phyloP scores from a whole-genome alignment of 768 basidiomycete species.

The Postia placenta region DNA sequence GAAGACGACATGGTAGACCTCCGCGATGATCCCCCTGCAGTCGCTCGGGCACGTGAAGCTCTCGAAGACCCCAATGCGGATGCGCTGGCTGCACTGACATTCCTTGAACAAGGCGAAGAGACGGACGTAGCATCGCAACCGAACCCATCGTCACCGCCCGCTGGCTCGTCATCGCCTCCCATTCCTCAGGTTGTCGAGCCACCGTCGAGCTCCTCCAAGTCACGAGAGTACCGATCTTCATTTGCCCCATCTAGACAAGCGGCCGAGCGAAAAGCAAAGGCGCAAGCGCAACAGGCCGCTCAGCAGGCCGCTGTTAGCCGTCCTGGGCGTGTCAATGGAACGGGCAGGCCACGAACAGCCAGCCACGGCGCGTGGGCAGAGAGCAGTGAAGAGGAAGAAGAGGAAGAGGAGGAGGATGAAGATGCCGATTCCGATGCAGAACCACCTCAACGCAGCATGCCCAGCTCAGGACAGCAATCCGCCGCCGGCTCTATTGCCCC shows the following conservation, averaged over 20 bases:
- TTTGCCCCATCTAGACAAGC: conserved; percentile 85
- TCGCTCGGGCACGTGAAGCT: conserved; percentile 5
- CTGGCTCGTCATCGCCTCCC: conserved; percentile 22
- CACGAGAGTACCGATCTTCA: conserved; percentile 60
- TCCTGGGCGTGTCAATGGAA: conserved; percentile 55
- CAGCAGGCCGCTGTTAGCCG: conserved; percentile 70
- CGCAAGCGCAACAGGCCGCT: conserved; percentile 78
- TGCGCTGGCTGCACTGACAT: conserved; percentile 73
- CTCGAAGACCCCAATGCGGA: conserved; percentile 51
- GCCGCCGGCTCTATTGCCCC: conserved; percentile 1
- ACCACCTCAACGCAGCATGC: conserved; percentile 19
- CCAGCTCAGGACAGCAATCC: conserved; percentile 18
- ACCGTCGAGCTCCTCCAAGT: conserved; percentile 19
- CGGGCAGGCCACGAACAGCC: conserved; percentile 35
- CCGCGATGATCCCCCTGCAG: conserved; percentile 1
- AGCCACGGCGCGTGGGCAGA: conserved; percentile 46
- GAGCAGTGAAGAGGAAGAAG: conserved; percentile 78
- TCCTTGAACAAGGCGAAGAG: conserved; percentile 51
- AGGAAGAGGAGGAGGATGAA: conserved; percentile 69
- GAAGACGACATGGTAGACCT: conserved; percentile 7
- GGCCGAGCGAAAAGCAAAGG: conserved; percentile 77
- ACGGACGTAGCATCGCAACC: conserved; percentile 26
- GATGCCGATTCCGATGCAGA: conserved; percentile 56
- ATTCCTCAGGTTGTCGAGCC: conserved; percentile 21
- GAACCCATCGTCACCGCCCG: conserved; percentile 23